These are phyloP conservation scores for Myriosclerotinia duriaeana DNA, from an alignment of 2,329 filamentous ascomycete genomes.

Conservation along the genomic window DNA sequence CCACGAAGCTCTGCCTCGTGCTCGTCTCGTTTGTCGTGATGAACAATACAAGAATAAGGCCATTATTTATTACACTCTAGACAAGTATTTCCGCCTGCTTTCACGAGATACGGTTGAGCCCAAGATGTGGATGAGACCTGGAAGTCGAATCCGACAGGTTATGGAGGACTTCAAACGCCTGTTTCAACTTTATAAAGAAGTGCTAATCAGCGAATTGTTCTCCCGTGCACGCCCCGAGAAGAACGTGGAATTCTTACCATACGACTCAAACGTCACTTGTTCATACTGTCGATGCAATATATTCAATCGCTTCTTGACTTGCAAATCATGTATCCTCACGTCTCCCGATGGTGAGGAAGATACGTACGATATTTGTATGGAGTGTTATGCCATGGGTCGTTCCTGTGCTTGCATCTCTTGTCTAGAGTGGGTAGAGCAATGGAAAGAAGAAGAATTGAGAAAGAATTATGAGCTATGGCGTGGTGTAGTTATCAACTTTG, in stretches of 20 bases:
- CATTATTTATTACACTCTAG: conserved; percentile 83
- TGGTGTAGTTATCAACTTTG: conserved; percentile 70
- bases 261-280: conserved; percentile 89
- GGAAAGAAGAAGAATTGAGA: conserved; percentile 75
- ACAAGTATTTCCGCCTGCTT: conserved; percentile 71
- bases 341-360: conserved; percentile 70
- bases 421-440: conserved; percentile 90
- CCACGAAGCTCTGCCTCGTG: conserved; percentile 82
- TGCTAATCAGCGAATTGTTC: conserved; percentile 86
- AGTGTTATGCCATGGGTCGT: conserved; percentile 96
- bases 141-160: conserved; percentile 62
- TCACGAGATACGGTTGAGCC: conserved; percentile 50
- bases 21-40: conserved; percentile 88
- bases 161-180: conserved; percentile 79
- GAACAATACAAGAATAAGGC: conserved; percentile 99
- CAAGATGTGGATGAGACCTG: conserved; percentile 43
- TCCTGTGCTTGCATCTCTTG: conserved; percentile 87
- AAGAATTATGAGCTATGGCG: conserved; percentile 83
- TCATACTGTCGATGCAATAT: conserved; percentile 96
- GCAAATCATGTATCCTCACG: conserved; percentile 75
- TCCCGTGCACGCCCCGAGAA: conserved; percentile 61
- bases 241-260: conserved; percentile 72
- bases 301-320: conserved; percentile 94
- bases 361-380: conserved; percentile 95
- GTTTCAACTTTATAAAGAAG: conserved; percentile 72